These are phyloP conservation scores for Pseudognaphalium luteoalbum DNA, from an alignment of 129 eudicot species.

Conservation along the genomic window DNA sequence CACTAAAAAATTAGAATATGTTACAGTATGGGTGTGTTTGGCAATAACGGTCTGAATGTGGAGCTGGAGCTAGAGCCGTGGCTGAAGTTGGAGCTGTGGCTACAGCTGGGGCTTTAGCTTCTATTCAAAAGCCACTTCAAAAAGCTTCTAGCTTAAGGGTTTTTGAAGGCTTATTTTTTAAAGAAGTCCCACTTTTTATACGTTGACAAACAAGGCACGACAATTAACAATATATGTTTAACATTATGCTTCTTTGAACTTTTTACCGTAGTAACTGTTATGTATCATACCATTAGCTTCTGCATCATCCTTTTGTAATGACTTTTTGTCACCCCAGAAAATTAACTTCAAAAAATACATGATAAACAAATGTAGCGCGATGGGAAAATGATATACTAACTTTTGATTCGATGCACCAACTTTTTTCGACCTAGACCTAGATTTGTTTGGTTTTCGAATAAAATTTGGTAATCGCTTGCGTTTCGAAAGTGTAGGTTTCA, in stretches of 20 bases:
- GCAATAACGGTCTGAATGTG: no score
- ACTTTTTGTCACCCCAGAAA: slow-evolving; percentile 24
- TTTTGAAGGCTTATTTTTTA: no score
- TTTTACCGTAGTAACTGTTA: neutral
- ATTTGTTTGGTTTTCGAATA: slow-evolving; percentile 6
- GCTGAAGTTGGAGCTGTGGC: no score
- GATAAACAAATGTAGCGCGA: slow-evolving; percentile 26
- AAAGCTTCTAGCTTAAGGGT: no score
- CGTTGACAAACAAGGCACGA: no score
- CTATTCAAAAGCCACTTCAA: no score
- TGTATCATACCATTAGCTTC: slow-evolving; percentile 12
- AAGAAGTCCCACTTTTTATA: no score
- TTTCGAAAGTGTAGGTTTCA: neutral
- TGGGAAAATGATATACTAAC: slow-evolving; percentile 9
- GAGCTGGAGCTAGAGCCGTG: no score
- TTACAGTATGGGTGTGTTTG: no score
- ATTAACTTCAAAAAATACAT: slow-evolving; percentile 28
- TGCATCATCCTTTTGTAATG: slow-evolving; percentile 10
- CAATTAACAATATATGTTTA: neutral
- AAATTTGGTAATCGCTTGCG: slow-evolving; percentile 16
- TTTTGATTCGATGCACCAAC: neutral
- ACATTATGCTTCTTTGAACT: slow-evolving; percentile 27
- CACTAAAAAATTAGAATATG: no score
- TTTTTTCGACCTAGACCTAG: slow-evolving; percentile 7
- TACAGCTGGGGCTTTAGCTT: no score